Evolutionary conservation across 306 rosid genomes (phyloP), one percentile per base, ranked within the genome.

Genomic region (Astragalus glycyphyllos): DNA sequence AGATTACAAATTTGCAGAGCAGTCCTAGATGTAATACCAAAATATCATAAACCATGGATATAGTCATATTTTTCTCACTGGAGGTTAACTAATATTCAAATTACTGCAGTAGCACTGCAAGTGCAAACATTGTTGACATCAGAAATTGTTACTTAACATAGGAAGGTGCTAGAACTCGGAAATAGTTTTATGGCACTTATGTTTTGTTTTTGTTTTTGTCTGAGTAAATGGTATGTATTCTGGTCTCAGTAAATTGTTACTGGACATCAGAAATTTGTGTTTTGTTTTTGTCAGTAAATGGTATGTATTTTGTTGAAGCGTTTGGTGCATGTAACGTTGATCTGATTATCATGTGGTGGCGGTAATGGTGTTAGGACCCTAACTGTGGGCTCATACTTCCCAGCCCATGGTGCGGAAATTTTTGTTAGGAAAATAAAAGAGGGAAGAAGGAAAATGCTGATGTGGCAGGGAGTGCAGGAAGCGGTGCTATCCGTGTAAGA

Each of bases 101-200:
- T 8, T 69, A 41, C 11, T 40, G 65, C 31, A 26, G 55, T 29
- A 26, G 55, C 57, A 45, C 66, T 57, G 46, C 46, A 20, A 20
- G 13, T 57, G 46, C 46, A 20, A 20, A 29, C 17, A 34, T 29
- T 47, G 68, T 29, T 58, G 23, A 50, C 59, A 47, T 20, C 20
- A 65, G 59, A 35, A 56, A 42, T 38, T 48, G 13, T 35, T 61
- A 15, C 61, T 12, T 53, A 50, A 15, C 34, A 32, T 65, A 41
- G 65, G 64, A 74, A 53, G 35, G 61, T 73, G 54, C 35, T 49
- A 60, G 63, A 63, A 15, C 51, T 17, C 41, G 44, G 45, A 7
- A 9, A 55, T 65, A 44, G 73, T 45, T 42, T 65, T 54, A 47
- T 15, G 23, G 23, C 23, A 20, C 23, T n/a, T n/a, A 41, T 20